phyloP scores from a whole-genome alignment of 345 rosid species.

The Hibiscus trionum region DNA sequence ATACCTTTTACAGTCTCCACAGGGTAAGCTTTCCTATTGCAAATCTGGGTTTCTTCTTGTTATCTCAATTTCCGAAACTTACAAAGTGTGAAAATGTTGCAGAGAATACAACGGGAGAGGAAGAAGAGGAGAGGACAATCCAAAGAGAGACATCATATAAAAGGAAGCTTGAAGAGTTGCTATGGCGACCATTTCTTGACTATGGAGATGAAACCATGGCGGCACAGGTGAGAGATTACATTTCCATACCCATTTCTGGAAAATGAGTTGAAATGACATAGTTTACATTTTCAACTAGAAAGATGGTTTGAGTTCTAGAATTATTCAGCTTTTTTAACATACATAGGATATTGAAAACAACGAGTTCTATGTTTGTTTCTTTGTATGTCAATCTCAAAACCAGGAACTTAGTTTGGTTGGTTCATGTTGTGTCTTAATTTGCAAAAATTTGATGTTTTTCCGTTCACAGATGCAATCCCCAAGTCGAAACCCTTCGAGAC shows the following conservation, averaged over 20 bases:
- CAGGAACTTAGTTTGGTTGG: not conserved
- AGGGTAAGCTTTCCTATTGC: too few relatives aligned
- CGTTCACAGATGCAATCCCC: slow-evolving; percentile 8
- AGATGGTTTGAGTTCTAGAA: too few relatives aligned
- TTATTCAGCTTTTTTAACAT: too few relatives aligned
- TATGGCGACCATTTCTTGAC: not conserved
- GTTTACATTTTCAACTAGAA: not conserved
- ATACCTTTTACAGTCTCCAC: too few relatives aligned
- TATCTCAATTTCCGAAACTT: not conserved
- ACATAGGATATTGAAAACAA: too few relatives aligned
- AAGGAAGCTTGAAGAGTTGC: slow-evolving; percentile 5
- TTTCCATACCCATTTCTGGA: not conserved
- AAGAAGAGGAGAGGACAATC: slow-evolving; percentile 13
- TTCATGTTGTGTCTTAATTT: not conserved
- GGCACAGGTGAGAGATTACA: slow-evolving; percentile 5
- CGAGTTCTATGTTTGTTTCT: too few relatives aligned
- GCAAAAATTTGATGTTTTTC: not conserved
- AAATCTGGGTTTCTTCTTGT: too few relatives aligned
- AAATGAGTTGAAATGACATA: not conserved
- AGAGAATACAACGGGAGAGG: not conserved
- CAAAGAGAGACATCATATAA: too few relatives aligned
- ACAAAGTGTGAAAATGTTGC: not conserved
- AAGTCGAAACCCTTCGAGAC: not conserved
- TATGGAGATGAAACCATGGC: slow-evolving; percentile 5
- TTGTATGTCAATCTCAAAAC: too few relatives aligned